phyloP scores from a whole-genome alignment of 345 rosid genomes.

The Schrenkiella parvula region DNA sequence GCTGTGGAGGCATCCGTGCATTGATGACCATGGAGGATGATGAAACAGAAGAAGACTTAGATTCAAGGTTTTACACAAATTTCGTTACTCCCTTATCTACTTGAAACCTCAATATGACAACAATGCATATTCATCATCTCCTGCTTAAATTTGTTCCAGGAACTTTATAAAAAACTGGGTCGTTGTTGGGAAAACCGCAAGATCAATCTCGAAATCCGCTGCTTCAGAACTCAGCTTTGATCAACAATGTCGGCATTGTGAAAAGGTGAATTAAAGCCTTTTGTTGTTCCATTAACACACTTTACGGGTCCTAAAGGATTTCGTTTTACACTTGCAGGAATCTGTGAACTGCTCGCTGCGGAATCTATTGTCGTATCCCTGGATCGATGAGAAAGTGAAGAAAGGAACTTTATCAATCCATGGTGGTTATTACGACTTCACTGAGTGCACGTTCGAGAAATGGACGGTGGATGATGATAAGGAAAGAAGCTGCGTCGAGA shows the following conservation, averaged over 20 bases:
- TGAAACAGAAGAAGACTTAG: constrained; percentile 44
- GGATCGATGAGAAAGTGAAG: constrained; percentile 70
- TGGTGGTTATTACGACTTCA: constrained; percentile 79
- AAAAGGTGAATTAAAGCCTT: constrained; percentile 48
- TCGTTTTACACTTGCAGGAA: constrained; percentile 41
- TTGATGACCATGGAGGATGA: constrained; percentile 65
- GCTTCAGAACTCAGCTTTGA: constrained; percentile 62
- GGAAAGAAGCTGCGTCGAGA: constrained; percentile 30
- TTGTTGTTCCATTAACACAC: background rate
- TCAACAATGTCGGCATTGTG: constrained; percentile 74
- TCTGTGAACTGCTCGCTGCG: constrained; percentile 63
- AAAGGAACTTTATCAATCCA: constrained; percentile 57
- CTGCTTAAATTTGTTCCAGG: constrained; percentile 18
- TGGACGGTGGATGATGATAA: constrained; percentile 77
- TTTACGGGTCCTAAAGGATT: background rate
- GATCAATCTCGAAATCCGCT: constrained; percentile 48
- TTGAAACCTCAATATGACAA: background rate
- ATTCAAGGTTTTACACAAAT: constrained; percentile 48
- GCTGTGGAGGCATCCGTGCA: constrained; percentile 90
- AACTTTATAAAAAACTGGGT: constrained; percentile 82
- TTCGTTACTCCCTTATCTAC: background rate
- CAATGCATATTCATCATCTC: background rate
- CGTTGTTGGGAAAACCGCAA: constrained; percentile 63
- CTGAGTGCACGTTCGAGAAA: constrained; percentile 75
- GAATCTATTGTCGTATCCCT: constrained; percentile 72